Evolutionary conservation across 495 filamentous ascomycete species (phyloP), one percentile per base, ranked within the genome.

Genomic region (Penicillium cinerascens): DNA sequence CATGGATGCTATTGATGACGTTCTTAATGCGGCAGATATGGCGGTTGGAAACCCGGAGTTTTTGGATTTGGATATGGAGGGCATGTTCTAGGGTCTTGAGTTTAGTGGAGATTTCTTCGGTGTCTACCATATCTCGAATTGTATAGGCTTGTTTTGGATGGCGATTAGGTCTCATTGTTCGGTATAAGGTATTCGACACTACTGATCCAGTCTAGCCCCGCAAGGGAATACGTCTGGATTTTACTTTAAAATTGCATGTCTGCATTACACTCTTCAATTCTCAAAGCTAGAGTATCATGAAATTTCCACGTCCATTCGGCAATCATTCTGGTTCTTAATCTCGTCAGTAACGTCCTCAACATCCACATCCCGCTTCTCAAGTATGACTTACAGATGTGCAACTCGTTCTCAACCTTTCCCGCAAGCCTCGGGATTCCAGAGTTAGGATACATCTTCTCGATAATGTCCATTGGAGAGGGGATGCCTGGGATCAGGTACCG

Each of bases 31-130:
- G 11, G 75, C 73, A 6, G 71, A 78, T 58, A 75, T 76, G 70
- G 67, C 65, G 0, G 71, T 71, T 62, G 71, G 66, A 3, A 78
- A 76, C 56, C 73, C 73, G n/a, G 74, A 78, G 52, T 75, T 75
- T 55, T 49, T 76, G 23, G 73, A 78, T 67, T 51, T 78, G 53
- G 75, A 78, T 60, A 73, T 78, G 73, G 74, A 78, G 54, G 70
- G 69, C 7, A 75, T 78, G 71, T 78, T 71, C 25, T 71, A 61
- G 50, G 26, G 6, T 16, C 27, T 10, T 9, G 26, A 29, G 26
- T 46, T 29, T 25, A 10, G 6, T 23, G 10, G 26, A 29, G n/a
- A n/a, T n/a, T n/a, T n/a, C n/a, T n/a, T n/a, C n/a, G n/a, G n/a
- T n/a, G n/a, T n/a, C n/a, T n/a, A n/a, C n/a, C n/a, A n/a, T n/a